Conservation (phyloP, 345 rosid genomes). For the Ceriops zippeliana region DNA sequence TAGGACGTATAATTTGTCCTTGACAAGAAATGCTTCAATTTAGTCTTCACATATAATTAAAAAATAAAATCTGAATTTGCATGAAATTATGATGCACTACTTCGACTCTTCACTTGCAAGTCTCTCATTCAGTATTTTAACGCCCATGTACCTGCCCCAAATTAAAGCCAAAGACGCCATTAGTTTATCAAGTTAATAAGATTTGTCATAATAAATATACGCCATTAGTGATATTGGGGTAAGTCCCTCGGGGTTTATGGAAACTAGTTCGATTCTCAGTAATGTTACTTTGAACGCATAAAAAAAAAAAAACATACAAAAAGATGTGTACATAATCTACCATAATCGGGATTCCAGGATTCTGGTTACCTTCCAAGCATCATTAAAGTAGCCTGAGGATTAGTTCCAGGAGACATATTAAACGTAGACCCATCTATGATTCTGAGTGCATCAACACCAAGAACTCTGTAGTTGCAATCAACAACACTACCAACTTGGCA, state of each 20-base stretch:
- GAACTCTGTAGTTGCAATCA: slow-evolving; percentile 20
- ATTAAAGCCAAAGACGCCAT: background rate
- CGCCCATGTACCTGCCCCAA: slow-evolving; percentile 58
- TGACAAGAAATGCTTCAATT: background rate
- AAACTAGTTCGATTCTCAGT: too few species aligned
- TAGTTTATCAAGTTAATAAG: background rate
- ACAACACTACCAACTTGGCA: slow-evolving; percentile 29
- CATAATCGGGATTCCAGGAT: background rate
- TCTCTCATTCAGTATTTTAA: slow-evolving; percentile 42
- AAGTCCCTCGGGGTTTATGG: too few species aligned
- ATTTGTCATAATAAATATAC: too few species aligned
- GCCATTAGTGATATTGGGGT: too few species aligned
- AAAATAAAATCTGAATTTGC: background rate
- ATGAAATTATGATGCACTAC: background rate
- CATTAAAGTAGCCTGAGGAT: slow-evolving; percentile 32
- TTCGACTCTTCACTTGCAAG: slow-evolving; percentile 21
- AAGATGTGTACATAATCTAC: too few species aligned
- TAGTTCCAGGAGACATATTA: slow-evolving; percentile 28
- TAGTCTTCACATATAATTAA: background rate
- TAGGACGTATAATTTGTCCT: too few species aligned
- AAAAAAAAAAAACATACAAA: too few species aligned
- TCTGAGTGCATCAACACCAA: slow-evolving; percentile 25
- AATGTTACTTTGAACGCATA: too few species aligned
- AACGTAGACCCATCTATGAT: slow-evolving; percentile 32
- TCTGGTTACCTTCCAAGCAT: slow-evolving; percentile 28